Percentiles rank a stretch among this genome's conserved stretches.
Evolutionary conservation across 495 filamentous ascomycete genomes (phyloP).

Genomic region (Neurospora sp.): DNA sequence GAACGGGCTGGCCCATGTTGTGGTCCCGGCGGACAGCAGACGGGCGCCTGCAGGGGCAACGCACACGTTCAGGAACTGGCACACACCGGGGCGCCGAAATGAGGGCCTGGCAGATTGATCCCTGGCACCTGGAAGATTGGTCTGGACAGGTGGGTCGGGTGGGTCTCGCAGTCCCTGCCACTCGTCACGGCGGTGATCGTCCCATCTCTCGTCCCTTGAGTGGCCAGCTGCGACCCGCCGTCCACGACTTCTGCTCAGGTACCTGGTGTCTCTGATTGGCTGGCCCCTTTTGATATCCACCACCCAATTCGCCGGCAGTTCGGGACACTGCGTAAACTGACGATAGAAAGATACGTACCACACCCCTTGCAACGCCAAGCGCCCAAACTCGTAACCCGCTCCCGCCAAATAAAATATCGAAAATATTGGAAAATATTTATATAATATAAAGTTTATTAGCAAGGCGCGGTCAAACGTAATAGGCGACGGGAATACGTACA

Average conservation of each 20-base stretch:
- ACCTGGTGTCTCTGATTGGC: conserved; percentile 13
- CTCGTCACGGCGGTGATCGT: conserved; percentile 11
- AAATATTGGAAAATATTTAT: too few relatives aligned
- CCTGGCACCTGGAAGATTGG: not conserved
- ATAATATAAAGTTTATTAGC: too few relatives aligned
- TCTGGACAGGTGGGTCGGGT: not conserved
- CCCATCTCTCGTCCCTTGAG: conserved; percentile 3
- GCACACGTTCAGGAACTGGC: not conserved
- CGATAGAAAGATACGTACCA: too few relatives aligned
- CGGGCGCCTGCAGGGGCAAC: not conserved
- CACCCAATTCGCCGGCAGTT: not conserved
- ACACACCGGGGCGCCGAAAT: conserved; percentile 11
- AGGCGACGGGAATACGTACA: too few relatives aligned
- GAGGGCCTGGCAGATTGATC: conserved; percentile 5
- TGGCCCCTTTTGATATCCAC: not conserved
- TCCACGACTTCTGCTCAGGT: conserved; percentile 15
- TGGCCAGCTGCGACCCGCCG: conserved; percentile 10
- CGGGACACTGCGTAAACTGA: not conserved
- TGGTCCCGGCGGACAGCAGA: not conserved
- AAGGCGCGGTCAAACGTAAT: too few relatives aligned
- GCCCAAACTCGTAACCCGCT: too few relatives aligned
- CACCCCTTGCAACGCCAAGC: too few relatives aligned
- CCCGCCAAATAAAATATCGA: too few relatives aligned
- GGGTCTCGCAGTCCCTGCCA: conserved; percentile 2
- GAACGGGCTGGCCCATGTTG: not conserved